Evolutionary conservation across 306 rosid genomes (phyloP).

Genomic region (Cicer arietinum): DNA sequence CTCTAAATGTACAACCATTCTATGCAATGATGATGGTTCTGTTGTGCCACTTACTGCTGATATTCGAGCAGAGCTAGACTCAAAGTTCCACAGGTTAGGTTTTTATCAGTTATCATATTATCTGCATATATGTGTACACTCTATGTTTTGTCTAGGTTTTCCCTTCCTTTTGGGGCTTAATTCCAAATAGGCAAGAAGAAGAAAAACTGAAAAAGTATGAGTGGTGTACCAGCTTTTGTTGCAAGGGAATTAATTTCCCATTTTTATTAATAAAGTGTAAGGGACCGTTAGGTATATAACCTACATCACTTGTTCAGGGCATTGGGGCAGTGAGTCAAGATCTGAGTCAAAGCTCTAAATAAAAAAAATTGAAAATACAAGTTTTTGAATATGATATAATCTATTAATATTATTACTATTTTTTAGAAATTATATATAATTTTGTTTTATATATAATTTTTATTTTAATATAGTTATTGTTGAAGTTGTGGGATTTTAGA

Average conservation of each 20-base stretch:
- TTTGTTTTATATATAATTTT: background rate
- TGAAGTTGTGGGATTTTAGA: too few species aligned
- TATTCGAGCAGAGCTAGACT: constrained; percentile 75
- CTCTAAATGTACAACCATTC: constrained; percentile 76
- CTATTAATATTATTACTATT: background rate
- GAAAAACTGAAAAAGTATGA: constrained; percentile 5
- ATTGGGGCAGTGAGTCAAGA: background rate
- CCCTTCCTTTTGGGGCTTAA: constrained; percentile 32
- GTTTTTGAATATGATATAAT: constrained; percentile 9
- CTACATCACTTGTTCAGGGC: constrained; percentile 17
- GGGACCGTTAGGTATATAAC: constrained; percentile 1
- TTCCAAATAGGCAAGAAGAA: constrained; percentile 31
- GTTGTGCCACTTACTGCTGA: constrained; percentile 70
- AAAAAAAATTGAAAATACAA: background rate
- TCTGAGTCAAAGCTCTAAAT: background rate
- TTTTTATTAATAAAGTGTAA: background rate
- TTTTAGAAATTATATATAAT: too few species aligned
- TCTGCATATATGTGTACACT: background rate
- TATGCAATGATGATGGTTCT: constrained; percentile 84
- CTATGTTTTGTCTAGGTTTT: constrained; percentile 22
- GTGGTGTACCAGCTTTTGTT: constrained; percentile 27
- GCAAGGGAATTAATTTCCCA: constrained; percentile 30
- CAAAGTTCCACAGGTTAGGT: constrained; percentile 77
- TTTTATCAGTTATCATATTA: constrained; percentile 20
- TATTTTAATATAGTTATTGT: background rate